Evolutionary conservation across 1,139 yeast genomes (phyloP).

Genomic region (Sugiyamaella grinbergsii): DNA sequence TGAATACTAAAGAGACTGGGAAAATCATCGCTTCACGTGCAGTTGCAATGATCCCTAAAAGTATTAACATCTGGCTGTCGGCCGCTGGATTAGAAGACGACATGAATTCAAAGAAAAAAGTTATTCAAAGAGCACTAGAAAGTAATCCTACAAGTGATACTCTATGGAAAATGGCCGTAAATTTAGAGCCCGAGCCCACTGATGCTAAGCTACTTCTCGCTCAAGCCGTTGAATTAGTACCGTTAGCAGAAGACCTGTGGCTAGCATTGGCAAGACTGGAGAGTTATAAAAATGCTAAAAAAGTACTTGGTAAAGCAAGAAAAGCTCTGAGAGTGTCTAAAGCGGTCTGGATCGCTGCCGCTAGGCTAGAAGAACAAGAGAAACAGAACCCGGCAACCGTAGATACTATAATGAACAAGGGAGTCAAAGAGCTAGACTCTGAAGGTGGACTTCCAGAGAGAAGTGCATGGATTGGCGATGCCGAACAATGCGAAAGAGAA

Average conservation of each 20-base stretch:
- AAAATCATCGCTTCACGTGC: slow-evolving; percentile 68
- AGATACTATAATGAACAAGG: slow-evolving; percentile 53
- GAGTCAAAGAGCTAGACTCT: slow-evolving; percentile 49
- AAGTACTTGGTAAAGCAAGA: slow-evolving; percentile 57
- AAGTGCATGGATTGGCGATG: slow-evolving; percentile 53
- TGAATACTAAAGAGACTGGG: slow-evolving; percentile 55
- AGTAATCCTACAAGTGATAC: slow-evolving; percentile 63
- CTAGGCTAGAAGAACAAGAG: slow-evolving; percentile 65
- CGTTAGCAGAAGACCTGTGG: slow-evolving; percentile 71
- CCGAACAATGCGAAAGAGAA: slow-evolving; percentile 46
- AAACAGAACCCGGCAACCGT: slow-evolving; percentile 50
- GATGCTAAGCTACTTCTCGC: slow-evolving; percentile 58
- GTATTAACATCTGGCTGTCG: slow-evolving; percentile 69
- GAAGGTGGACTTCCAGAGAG: slow-evolving; percentile 41
- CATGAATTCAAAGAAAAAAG: slow-evolving; percentile 51
- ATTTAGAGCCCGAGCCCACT: slow-evolving; percentile 47
- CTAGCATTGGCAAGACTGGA: slow-evolving; percentile 50
- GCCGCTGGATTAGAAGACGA: slow-evolving; percentile 70
- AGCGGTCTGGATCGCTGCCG: slow-evolving; percentile 71
- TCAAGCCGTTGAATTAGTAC: slow-evolving; percentile 73
- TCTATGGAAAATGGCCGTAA: slow-evolving; percentile 62
- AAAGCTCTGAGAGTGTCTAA: slow-evolving; percentile 54
- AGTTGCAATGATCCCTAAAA: slow-evolving; percentile 55
- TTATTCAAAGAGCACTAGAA: slow-evolving; percentile 74
- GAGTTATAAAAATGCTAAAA: slow-evolving; percentile 54